Base-by-base conservation (phyloP, 192 early-diverging fungal genomes). In the Entomortierella beljakovae region DNA sequence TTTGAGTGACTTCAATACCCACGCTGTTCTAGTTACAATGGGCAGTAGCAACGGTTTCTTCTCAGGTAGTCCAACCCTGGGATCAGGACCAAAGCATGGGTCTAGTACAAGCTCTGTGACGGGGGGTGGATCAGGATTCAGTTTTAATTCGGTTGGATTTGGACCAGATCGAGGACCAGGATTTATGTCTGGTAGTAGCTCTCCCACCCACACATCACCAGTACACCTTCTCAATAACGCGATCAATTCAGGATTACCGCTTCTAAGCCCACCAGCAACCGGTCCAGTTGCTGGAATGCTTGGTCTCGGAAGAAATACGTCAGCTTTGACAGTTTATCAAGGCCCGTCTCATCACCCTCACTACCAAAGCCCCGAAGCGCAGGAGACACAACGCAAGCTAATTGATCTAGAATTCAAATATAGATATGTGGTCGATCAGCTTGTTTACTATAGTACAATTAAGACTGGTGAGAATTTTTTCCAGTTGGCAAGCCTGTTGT, bases 361-460 rank as follows among this genome's bases (percentile, higher is more conserved):
- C 42, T 70, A 70, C 50, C 67, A 52, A 32, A 64, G 42, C 10
- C 11, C 56, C 1, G 75, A 79, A 38, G 66, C 61, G 38, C 74
- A 81, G 55, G 77, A 80, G 20, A 51, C 66, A 16, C 80, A 84
- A 51, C 68, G 70, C 25, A 85, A 81, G 58, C 51, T 86, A 55
- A 77, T 74, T 43, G 91, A 94, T 25, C 52, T 89, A 10, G 88
- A 86, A 48, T 91, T 94, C 57, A 76, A 85, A 48, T 94, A 91
- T 64, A 70, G 84, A 29, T 92, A 91, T 65, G 87, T 94, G 56
- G 89, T 93, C 2, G 92, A 94, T 77, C 88, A 94, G 65, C 74
- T 94, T 20, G 85, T 92, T 31, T 89, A 92, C 48, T 92, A 88
- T 80, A 89, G 88, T n/a, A 93, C 93, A 1, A 87, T 90, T 40